Base-by-base conservation (phyloP, 805 yeast species). In the Metschnikowia cubensis region DNA sequence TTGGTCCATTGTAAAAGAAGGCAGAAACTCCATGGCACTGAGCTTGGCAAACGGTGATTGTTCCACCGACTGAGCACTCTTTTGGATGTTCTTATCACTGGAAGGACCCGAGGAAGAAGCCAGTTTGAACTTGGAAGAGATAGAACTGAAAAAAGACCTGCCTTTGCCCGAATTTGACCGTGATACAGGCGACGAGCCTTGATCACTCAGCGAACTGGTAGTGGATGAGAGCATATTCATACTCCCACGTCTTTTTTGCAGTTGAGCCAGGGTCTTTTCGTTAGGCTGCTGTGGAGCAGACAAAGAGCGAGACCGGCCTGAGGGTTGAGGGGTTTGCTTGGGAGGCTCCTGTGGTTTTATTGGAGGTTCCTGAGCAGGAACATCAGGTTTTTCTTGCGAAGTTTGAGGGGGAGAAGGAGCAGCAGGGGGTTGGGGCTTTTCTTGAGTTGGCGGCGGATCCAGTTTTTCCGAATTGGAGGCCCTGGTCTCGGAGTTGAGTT, bases 81-180 rank as follows among this genome's bases (percentile, higher is more conserved):
- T 33, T 29, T 51, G 36, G 32, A 18, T 35, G n/a, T 55, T 25
- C 33, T 48, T 31, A 25, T 44, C 45, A 38, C 50, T 36, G 29
- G 45, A 39, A 1, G 50, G 36, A 7, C 56, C 35, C 21, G 49
- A 44, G 5, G 37, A 44, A n/a, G 51, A 42, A 17, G 42, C 32
- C 46, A 66, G 62, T 50, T 70, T 71, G 55, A 73, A 73, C 49
- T 73, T 73, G 8, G 75, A 67, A 3, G 76, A 71, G 14, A 73
- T 44, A 13, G 75, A 69, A 48, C 72, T 65, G 56, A 73, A 71
- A 4, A 73, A 42, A 2, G 73, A 50, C 18, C 51, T 47, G n/a
- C 55, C 46, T 15, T 42, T 42, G 18, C 55, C 56, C 20, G 55
- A 48, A 33, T 46, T 46, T 18, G 50, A 32, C 21, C 57, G 51